Percentiles rank a stretch among this genome's conserved stretches.
Conservation (phyloP, 148 eudicot genomes). For the Salicornia ramosissima region DNA sequence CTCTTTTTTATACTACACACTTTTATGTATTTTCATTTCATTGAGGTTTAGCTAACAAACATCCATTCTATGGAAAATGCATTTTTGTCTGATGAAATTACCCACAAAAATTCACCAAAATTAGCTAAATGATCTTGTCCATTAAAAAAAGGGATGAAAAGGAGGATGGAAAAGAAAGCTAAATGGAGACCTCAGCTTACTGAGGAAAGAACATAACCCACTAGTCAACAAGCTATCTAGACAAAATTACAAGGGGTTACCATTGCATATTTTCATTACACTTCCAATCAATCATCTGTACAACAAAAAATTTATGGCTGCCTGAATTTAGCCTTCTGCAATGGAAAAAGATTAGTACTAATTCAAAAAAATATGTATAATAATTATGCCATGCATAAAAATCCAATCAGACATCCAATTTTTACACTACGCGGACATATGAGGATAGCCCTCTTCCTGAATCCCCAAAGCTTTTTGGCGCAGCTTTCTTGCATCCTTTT, state of each 20-base stretch:
- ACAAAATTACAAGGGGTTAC: neutral
- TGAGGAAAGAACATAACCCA: neutral
- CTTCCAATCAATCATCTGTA: constrained; percentile 4
- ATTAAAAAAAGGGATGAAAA: too few relatives aligned
- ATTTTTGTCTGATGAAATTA: too few relatives aligned
- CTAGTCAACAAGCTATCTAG: too few relatives aligned
- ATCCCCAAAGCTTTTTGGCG: constrained; percentile 35
- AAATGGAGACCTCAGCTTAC: neutral
- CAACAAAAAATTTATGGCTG: constrained; percentile 7
- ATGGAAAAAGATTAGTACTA: neutral
- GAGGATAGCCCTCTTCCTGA: constrained; percentile 32
- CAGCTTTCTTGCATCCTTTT: constrained; percentile 31
- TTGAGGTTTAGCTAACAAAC: too few relatives aligned
- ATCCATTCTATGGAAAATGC: too few relatives aligned
- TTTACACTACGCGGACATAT: constrained; percentile 34
- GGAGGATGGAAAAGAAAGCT: too few relatives aligned
- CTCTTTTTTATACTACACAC: too few relatives aligned
- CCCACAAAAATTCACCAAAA: too few relatives aligned
- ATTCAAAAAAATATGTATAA: neutral
- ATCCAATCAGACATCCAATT: neutral
- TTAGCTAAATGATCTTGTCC: too few relatives aligned
- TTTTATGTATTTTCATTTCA: too few relatives aligned
- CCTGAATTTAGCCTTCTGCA: neutral
- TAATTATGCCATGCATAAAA: neutral
- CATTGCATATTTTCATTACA: neutral